These are phyloP conservation scores for Fagus sylvatica DNA, from an alignment of 306 rosid species.

Conservation along the genomic window DNA sequence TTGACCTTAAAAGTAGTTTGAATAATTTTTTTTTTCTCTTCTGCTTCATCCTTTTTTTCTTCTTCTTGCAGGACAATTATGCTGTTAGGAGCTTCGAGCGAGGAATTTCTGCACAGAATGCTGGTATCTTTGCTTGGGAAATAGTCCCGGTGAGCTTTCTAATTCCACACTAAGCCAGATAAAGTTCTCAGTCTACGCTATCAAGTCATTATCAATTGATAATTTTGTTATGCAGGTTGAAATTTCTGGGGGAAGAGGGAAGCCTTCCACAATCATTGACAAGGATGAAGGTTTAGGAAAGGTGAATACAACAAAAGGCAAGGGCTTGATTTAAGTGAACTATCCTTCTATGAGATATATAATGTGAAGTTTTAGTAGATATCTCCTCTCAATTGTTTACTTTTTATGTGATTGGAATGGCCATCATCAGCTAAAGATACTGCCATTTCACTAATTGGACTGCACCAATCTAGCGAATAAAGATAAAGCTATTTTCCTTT, in stretches of 20 bases:
- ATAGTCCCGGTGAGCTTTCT: conserved; percentile 68
- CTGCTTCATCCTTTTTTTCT: conserved; percentile 13
- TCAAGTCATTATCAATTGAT: conserved; percentile 19
- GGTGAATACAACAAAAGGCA: conserved; percentile 46
- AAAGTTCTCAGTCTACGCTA: conserved; percentile 1
- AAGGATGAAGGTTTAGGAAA: conserved; percentile 85
- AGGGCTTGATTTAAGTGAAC: conserved; percentile 14
- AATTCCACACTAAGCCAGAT: conserved; percentile 17
- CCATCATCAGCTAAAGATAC: not conserved
- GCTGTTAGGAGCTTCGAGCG: conserved; percentile 82
- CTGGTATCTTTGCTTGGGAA: conserved; percentile 83
- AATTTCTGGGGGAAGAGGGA: conserved; percentile 68
- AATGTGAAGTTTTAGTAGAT: conserved; percentile 1
- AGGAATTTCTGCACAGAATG: conserved; percentile 75
- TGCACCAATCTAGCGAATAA: not conserved
- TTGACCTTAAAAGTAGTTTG: conserved; percentile 11
- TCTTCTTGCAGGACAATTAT: conserved; percentile 61
- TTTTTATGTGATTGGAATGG: not conserved
- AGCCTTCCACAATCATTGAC: conserved; percentile 55
- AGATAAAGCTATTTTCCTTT: not conserved
- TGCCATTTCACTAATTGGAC: not conserved
- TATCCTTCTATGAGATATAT: conserved; percentile 1
- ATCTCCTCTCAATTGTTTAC: not conserved
- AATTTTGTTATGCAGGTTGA: conserved; percentile 61
- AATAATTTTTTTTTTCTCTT: not conserved